Base-by-base conservation (phyloP, 1,284 basidiomycete species). In the Trametes versicolor region DNA sequence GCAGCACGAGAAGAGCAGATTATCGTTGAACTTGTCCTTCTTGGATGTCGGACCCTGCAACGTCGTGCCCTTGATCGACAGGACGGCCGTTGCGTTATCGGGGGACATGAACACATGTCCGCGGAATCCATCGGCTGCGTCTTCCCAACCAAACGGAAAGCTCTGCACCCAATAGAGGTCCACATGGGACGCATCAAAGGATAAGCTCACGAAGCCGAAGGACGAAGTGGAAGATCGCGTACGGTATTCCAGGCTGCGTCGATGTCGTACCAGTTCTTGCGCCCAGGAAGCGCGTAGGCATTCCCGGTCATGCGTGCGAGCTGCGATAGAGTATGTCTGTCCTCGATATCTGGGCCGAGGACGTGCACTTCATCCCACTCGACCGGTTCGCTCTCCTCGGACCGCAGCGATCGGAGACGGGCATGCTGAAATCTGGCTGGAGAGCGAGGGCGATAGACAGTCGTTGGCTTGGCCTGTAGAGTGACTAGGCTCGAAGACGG, bases 21-120 rank as follows among this genome's bases (percentile, higher is more conserved):
- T 99, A 79, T 99, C 98, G 74, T 99, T 99, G 73, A 92, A 90
- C 82, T 97, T 98, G 81, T 99, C 97, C 75, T 94, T 92, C 77
- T 91, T 93, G 66, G 92, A 93, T 1, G 95, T 94, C 25, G 95
- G 93, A 1, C 96, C 96, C 23, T 65, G 89, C 13, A 80, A 67
- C 9, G 93, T 96, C 0, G 98, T 99, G 36, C 97, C 98, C 78
- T 99, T 99, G 79, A 99, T 94, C 29, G 96, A 90, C 13, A 99
- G 84, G 15, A 99, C 85, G 59, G 97, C 85, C 0, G 94, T 98
- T 7, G 87, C 82, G 74, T 98, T 96, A 73, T 91, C 88, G 34
- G 87, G 85, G 7, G 94, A 89, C 48, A 87, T 78, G 73, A 96
- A 96, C 39, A 99, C 90, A 76, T 98, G 97, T 0, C 97, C 98